Conservation (phyloP, 179 eudicot species). For the Beta lomatogona region DNA sequence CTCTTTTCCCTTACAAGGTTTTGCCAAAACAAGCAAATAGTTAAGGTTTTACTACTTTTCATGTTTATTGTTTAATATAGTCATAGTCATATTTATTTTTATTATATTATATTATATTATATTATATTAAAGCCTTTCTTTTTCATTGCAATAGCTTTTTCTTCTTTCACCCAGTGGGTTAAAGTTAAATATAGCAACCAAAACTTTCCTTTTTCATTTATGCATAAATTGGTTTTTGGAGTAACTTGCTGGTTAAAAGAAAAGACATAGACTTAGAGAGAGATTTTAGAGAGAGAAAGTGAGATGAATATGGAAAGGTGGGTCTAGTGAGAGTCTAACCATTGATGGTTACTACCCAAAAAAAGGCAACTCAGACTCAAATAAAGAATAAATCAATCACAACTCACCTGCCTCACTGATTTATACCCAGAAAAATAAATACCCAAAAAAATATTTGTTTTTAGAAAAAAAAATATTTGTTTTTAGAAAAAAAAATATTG, state of each 20-base stretch:
- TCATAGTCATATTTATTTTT: no score
- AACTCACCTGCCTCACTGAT: constrained; percentile 27
- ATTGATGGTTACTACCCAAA: constrained; percentile 35
- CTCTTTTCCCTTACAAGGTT: constrained; percentile 3
- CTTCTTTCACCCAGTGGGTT: background rate
- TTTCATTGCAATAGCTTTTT: no score
- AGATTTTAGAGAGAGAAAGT: constrained; percentile 2
- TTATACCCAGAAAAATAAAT: background rate
- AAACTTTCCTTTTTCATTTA: constrained; percentile 8
- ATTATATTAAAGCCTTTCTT: background rate
- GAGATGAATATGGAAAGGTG: constrained; percentile 29
- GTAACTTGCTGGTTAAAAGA: background rate
- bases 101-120: no score
- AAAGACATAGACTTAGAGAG: background rate
- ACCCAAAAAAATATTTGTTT: background rate
- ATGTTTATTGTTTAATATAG: background rate
- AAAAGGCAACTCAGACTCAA: constrained; percentile 17
- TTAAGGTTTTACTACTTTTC: constrained; percentile 4
- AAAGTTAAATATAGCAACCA: constrained; percentile 4
- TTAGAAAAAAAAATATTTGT: no score
- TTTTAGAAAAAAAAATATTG: background rate
- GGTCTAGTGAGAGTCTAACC: constrained; percentile 26
- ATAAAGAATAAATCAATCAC: constrained; percentile 27
- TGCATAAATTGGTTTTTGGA: constrained; percentile 5
- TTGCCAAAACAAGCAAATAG: constrained; percentile 17